These are phyloP conservation scores for Neophaeococcomyces mojaviensis DNA, from an alignment of 2,329 filamentous ascomycete species.

Conservation along the genomic window DNA sequence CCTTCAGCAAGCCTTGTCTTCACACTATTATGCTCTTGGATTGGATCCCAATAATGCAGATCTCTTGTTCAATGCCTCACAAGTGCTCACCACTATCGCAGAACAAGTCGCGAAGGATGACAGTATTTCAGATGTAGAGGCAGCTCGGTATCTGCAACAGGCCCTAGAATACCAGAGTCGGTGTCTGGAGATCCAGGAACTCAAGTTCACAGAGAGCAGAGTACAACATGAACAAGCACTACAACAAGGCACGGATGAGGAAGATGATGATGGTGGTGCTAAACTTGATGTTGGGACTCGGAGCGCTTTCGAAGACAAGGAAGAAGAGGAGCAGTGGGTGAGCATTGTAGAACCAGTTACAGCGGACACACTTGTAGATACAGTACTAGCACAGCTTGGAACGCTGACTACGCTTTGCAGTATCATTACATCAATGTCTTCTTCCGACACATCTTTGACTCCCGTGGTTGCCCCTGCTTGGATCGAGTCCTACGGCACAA, in stretches of 20 bases:
- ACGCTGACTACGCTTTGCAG: slow-evolving; percentile 46
- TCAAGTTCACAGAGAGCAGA: slow-evolving; percentile 39
- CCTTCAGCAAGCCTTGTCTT: slow-evolving; percentile 53
- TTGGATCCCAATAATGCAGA: slow-evolving; percentile 59
- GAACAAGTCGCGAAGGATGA: slow-evolving; percentile 51
- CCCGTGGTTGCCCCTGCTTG: slow-evolving; percentile 43
- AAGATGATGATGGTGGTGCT: slow-evolving; percentile 29
- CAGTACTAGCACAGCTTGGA: slow-evolving; percentile 56
- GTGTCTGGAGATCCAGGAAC: slow-evolving; percentile 49
- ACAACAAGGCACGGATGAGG: slow-evolving; percentile 6
- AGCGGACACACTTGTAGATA: slow-evolving; percentile 58
- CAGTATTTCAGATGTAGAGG: slow-evolving; percentile 38
- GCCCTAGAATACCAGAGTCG: slow-evolving; percentile 53
- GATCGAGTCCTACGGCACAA: slow-evolving; percentile 49
- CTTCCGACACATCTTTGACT: slow-evolving; percentile 19
- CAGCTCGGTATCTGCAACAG: slow-evolving; percentile 51
- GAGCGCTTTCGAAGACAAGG: slow-evolving; percentile 10
- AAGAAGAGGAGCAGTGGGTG: slow-evolving; percentile 52
- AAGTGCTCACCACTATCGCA: slow-evolving; percentile 59
- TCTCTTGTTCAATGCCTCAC: slow-evolving; percentile 63
- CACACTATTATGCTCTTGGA: slow-evolving; percentile 54
- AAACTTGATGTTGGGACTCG: slow-evolving; percentile 7
- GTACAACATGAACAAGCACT: slow-evolving; percentile 28
- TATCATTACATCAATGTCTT: slow-evolving; percentile 30
- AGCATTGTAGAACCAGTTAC: slow-evolving; percentile 61